A percentile compares a stretch with the other conserved stretches of the same genome.
phyloP scores from a whole-genome alignment of 345 rosid genomes.

The Arabidopsis arenosa region DNA sequence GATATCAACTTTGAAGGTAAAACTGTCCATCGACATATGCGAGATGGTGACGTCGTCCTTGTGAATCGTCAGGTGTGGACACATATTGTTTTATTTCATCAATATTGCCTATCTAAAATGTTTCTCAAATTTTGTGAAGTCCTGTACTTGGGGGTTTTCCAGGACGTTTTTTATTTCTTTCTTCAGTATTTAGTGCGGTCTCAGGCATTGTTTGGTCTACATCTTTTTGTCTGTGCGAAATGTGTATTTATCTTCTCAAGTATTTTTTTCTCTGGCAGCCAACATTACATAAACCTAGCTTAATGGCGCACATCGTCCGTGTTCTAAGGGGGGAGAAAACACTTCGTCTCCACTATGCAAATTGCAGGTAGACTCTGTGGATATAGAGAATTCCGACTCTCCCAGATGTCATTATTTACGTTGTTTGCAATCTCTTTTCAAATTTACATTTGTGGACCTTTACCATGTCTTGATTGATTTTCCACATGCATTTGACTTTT shows the following conservation, averaged over 20 bases:
- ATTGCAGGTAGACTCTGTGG: slow-evolving; percentile 76
- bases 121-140: slow-evolving; percentile 3
- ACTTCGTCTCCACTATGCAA: slow-evolving; percentile 98
- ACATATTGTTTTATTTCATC: slow-evolving; percentile 15
- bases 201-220: slow-evolving; percentile 15
- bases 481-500: slow-evolving; percentile 10
- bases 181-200: neutral
- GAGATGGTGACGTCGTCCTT: slow-evolving; percentile 94
- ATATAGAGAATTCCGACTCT: slow-evolving; percentile 15
- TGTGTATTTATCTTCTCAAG: slow-evolving; percentile 32
- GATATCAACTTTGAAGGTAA: slow-evolving; percentile 78
- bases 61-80: slow-evolving; percentile 91
- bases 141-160: neutral
- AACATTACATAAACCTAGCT: slow-evolving; percentile 96
- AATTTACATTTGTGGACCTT: slow-evolving; percentile 17
- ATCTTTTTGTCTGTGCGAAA: slow-evolving; percentile 20
- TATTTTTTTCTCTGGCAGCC: slow-evolving; percentile 65
- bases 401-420: slow-evolving; percentile 11
- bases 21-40: slow-evolving; percentile 82
- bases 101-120: neutral
- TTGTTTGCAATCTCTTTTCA: neutral
- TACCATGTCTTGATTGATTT: slow-evolving; percentile 13
- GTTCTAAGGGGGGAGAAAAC: slow-evolving; percentile 94
- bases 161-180: slow-evolving; percentile 11
- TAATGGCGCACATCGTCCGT: slow-evolving; percentile 97